Percentiles rank a stretch among this genome's conserved stretches.
Evolutionary conservation across 208 protist species (phyloP).

Genomic region (Leishmania guyanensis): DNA sequence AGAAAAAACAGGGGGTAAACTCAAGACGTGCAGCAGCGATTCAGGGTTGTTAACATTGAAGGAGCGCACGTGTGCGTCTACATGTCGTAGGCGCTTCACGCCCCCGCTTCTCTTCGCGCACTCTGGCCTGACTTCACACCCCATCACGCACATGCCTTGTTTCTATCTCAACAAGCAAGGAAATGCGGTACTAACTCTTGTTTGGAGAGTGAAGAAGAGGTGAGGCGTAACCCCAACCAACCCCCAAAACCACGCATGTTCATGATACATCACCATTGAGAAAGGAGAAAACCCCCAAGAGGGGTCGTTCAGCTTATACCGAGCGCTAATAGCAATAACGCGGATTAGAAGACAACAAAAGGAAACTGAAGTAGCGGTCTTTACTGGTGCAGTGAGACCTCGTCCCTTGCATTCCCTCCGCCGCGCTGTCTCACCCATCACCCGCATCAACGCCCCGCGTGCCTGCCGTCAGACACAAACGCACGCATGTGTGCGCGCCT

Average conservation of each 20-base stretch:
- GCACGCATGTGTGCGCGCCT: neutral
- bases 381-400: neutral
- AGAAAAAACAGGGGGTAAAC: neutral
- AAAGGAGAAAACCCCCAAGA: neutral
- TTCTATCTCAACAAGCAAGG: neutral
- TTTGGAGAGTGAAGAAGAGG: neutral
- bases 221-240: neutral
- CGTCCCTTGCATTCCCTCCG: neutral
- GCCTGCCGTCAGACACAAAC: neutral
- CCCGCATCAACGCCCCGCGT: neutral
- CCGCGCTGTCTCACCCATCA: neutral
- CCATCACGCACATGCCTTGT: neutral
- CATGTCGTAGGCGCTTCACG: neutral
- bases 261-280: neutral
- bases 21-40: neutral
- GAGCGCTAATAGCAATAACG: neutral
- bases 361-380: neutral
- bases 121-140: neutral
- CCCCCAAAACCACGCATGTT: neutral
- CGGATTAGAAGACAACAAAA: neutral
- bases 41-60: neutral
- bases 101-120: neutral
- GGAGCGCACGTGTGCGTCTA: neutral
- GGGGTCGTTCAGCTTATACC: neutral
- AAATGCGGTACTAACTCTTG: neutral